A percentile compares a stretch with the other conserved stretches of the same genome.
Conservation (phyloP, 2,329 filamentous ascomycete species). For the Colletotrichum sojae region DNA sequence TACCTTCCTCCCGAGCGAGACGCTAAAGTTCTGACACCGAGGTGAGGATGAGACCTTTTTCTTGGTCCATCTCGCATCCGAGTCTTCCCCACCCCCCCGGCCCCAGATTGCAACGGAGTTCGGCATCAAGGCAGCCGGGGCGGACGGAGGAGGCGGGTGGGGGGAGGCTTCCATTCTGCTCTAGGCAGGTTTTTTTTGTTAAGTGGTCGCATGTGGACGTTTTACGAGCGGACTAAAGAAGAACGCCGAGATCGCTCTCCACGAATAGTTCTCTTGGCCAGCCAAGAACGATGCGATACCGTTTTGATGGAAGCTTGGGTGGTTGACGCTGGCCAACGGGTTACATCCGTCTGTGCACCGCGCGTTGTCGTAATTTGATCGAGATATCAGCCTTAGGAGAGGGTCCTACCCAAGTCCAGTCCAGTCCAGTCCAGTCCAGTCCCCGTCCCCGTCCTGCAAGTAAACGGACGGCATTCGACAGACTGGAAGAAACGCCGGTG, state of each 20-base stretch:
- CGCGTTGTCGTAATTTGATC: neutral
- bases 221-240: no score
- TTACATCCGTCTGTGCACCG: neutral
- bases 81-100: neutral
- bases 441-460: no score
- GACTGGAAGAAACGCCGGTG: neutral
- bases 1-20: neutral
- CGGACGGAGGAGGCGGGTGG: neutral
- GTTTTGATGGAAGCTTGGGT: no score
- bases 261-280: no score
- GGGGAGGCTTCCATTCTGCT: no score
- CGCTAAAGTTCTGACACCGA: conserved; percentile 34
- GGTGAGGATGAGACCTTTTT: conserved; percentile 10
- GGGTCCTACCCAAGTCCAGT: neutral
- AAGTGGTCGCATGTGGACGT: no score
- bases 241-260: no score
- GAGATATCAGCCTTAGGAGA: conserved; percentile 2
- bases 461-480: neutral
- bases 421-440: no score
- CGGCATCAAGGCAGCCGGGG: neutral
- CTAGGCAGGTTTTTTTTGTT: no score
- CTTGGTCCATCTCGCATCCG: neutral
- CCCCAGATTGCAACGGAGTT: neutral
- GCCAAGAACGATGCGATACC: no score
- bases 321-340: neutral